Conservation (phyloP, 2,329 filamentous ascomycete species). For the Cryphonectria carpinicola region DNA sequence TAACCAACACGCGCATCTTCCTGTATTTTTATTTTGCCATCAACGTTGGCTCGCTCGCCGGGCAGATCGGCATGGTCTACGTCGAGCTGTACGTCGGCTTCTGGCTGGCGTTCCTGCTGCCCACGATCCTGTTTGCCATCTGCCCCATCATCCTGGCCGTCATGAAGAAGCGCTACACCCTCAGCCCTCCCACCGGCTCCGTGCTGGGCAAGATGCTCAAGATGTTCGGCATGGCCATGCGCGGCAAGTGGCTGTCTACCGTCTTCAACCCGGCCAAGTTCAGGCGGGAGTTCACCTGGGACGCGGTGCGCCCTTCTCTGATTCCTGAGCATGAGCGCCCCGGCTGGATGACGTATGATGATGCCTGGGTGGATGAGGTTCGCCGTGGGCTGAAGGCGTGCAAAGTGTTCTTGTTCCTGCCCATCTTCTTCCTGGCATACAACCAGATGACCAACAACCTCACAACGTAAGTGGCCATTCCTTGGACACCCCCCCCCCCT, state of each 20-base stretch:
- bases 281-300: constrained; percentile 67
- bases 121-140: constrained; percentile 65
- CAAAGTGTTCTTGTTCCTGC: constrained; percentile 72
- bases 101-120: constrained; percentile 71
- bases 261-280: constrained; percentile 24
- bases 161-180: constrained; percentile 61
- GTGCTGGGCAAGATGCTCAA: constrained; percentile 68
- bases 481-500: neutral
- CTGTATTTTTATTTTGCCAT: constrained; percentile 69
- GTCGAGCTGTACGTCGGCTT: constrained; percentile 76
- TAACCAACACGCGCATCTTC: constrained; percentile 71
- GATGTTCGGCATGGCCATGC: constrained; percentile 60
- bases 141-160: constrained; percentile 66
- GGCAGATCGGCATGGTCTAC: constrained; percentile 70
- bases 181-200: constrained; percentile 65
- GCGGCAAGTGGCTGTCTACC: constrained; percentile 21
- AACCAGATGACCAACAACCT: constrained; percentile 65
- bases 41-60: constrained; percentile 69
- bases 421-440: constrained; percentile 64
- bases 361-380: constrained; percentile 81
- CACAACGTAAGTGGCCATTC: constrained; percentile 44
- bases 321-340: constrained; percentile 61
- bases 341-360: constrained; percentile 79
- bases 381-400: constrained; percentile 71
- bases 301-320: constrained; percentile 68